Conservation (phyloP, 2,329 filamentous ascomycete species). For the Periglandula ipomoeae region DNA sequence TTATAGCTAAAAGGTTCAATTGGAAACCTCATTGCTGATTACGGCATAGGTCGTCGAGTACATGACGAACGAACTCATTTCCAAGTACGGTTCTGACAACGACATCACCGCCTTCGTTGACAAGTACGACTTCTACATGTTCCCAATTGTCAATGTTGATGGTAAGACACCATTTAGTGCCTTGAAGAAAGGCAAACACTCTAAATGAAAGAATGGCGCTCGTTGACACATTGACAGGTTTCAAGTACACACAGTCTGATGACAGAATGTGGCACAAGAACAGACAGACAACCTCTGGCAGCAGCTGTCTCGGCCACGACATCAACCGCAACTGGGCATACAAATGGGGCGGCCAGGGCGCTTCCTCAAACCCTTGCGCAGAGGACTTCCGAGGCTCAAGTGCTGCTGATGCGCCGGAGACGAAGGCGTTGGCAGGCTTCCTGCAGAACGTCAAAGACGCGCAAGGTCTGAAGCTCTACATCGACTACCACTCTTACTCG, state of each 20-base stretch:
- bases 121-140: constrained; percentile 57
- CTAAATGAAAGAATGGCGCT: background rate
- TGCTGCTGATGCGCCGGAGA: constrained; percentile 42
- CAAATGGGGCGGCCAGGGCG: constrained; percentile 39
- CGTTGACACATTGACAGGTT: constrained; percentile 31
- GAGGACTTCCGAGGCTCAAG: constrained; percentile 37
- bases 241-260: constrained; percentile 46
- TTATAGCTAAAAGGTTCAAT: too few species aligned
- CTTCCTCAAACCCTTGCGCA: constrained; percentile 41
- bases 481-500: constrained; percentile 57
- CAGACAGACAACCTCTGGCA: constrained; percentile 31
- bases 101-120: constrained; percentile 39
- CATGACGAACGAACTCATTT: constrained; percentile 39
- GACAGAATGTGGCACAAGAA: constrained; percentile 57
- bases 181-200: background rate
- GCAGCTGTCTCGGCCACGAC: constrained; percentile 41
- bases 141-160: constrained; percentile 54
- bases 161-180: too few species aligned
- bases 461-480: constrained; percentile 49
- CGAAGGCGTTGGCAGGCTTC: constrained; percentile 32
- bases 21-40: too few species aligned
- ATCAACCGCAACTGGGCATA: constrained; percentile 54
- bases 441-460: constrained; percentile 20
- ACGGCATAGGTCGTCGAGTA: constrained; percentile 35
- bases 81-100: constrained; percentile 30